phyloP scores from a whole-genome alignment of 331 rosid species.

The Acacia pycnantha region DNA sequence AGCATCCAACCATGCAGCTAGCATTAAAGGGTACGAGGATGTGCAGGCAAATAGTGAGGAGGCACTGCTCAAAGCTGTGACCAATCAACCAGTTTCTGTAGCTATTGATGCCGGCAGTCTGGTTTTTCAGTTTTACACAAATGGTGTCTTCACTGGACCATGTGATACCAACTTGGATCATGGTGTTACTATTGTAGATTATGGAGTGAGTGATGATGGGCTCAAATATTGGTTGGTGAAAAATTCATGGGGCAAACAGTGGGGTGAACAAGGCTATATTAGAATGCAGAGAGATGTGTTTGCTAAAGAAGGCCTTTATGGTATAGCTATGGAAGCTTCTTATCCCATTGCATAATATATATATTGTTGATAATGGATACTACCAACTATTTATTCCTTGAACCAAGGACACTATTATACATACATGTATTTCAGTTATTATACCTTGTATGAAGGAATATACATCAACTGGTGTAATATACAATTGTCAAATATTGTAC shows the following conservation, averaged over 20 bases:
- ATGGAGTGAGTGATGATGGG: conserved; percentile 22
- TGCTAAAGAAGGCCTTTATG: conserved; percentile 45
- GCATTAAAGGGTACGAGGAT: conserved; percentile 26
- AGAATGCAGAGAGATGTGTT: conserved; percentile 29
- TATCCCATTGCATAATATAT: conserved; percentile 29
- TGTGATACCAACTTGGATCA: conserved; percentile 32
- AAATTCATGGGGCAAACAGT: conserved; percentile 39
- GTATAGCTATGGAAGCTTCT: conserved; percentile 42
- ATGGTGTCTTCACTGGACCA: conserved; percentile 27
- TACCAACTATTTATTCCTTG: background rate
- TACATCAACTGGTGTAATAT: background rate
- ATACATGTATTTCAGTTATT: background rate
- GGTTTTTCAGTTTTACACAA: conserved; percentile 20
- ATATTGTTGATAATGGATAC: background rate
- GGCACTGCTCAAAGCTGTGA: conserved; percentile 34
- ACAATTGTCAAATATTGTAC: background rate
- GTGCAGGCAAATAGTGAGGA: conserved; percentile 29
- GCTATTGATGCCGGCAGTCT: conserved; percentile 34
- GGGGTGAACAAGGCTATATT: conserved; percentile 36
- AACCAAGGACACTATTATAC: background rate
- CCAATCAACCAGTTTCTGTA: conserved; percentile 37
- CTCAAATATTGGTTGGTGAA: conserved; percentile 37
- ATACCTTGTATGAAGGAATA: background rate
- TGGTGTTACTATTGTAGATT: conserved; percentile 33
- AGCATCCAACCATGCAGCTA: conserved; percentile 26